These are phyloP conservation scores for Pythium brachiatum DNA, from an alignment of 352 stramenopile genomes.

Conservation along the genomic window DNA sequence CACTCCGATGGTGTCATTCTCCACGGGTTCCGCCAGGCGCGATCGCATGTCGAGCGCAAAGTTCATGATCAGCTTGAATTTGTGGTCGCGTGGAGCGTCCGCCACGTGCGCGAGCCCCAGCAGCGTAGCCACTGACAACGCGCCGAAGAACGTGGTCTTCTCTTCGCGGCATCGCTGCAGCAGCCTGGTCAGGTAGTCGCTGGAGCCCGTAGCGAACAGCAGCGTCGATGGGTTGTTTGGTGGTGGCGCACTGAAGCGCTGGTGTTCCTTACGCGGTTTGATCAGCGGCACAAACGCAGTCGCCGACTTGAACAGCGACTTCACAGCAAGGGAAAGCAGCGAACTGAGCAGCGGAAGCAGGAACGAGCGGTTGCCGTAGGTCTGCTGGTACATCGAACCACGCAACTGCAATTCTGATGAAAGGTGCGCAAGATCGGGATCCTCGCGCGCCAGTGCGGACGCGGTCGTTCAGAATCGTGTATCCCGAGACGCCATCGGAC, in stretches of 20 bases:
- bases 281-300: slow-evolving; percentile 29
- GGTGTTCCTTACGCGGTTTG: slow-evolving; percentile 27
- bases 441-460: neutral
- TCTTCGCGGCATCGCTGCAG: slow-evolving; percentile 30
- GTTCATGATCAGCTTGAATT: slow-evolving; percentile 19
- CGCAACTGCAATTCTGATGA: slow-evolving; percentile 23
- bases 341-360: slow-evolving; percentile 10
- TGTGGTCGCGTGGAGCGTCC: slow-evolving; percentile 9
- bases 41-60: slow-evolving; percentile 12
- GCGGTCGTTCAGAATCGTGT: slow-evolving; percentile 34
- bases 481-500: slow-evolving; percentile 36
- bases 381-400: slow-evolving; percentile 40
- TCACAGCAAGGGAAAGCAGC: slow-evolving; percentile 23
- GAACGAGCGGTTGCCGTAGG: slow-evolving; percentile 23
- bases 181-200: slow-evolving; percentile 25
- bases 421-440: neutral
- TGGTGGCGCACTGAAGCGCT: slow-evolving; percentile 10
- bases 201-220: slow-evolving; percentile 31
- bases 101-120: slow-evolving; percentile 22
- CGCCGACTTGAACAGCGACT: slow-evolving; percentile 14
- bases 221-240: slow-evolving; percentile 24
- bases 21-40: slow-evolving; percentile 7
- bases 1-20: slow-evolving; percentile 15
- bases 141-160: slow-evolving; percentile 34
- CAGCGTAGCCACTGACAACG: slow-evolving; percentile 28